Evolutionary conservation across 2,329 filamentous ascomycete genomes (phyloP).

Genomic region (Dothistroma septosporum): DNA sequence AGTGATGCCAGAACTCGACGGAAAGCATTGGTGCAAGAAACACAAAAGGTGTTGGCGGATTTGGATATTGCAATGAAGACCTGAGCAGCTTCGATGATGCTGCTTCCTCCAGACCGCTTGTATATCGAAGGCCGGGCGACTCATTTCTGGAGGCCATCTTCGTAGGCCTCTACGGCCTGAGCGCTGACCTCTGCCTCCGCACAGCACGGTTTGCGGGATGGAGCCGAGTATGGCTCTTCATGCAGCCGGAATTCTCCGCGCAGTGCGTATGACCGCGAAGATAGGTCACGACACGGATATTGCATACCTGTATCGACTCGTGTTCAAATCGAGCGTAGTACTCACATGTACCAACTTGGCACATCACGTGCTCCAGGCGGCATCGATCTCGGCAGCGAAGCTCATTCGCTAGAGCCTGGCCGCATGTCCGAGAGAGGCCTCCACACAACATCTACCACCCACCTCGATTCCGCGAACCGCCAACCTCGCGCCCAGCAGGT

Average conservation of each 20-base stretch:
- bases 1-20: constrained; percentile 59
- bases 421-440: background rate
- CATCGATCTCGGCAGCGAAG: background rate
- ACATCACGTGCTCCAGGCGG: background rate
- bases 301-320: background rate
- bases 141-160: constrained; percentile 1
- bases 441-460: background rate
- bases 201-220: constrained; percentile 6
- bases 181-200: constrained; percentile 1
- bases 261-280: background rate
- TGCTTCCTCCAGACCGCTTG: background rate
- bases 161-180: background rate
- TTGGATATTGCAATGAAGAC: constrained; percentile 52
- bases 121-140: constrained; percentile 5
- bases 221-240: constrained; percentile 1
- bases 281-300: background rate
- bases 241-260: background rate
- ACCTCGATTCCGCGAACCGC: background rate
- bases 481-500: background rate
- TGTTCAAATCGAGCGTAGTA: background rate
- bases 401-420: background rate
- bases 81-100: constrained; percentile 1
- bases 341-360: background rate
- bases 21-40: constrained; percentile 69
- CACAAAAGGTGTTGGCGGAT: constrained; percentile 62